phyloP scores from a whole-genome alignment of 2,329 filamentous ascomycete genomes.

The Orbilia brochopaga region DNA sequence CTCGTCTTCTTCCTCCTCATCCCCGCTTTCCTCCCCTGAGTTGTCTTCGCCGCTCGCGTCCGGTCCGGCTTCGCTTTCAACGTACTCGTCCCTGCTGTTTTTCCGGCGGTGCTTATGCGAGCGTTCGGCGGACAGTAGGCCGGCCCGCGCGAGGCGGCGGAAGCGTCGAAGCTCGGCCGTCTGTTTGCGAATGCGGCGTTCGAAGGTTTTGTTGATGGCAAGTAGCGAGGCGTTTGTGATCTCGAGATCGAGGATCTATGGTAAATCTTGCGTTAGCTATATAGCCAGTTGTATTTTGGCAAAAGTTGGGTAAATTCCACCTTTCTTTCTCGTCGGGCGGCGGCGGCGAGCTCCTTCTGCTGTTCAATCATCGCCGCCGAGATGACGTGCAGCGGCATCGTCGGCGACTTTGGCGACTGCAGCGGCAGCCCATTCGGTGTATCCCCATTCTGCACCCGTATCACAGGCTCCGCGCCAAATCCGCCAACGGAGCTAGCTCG shows the following conservation, averaged over 20 bases:
- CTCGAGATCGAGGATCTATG: constrained; percentile 77
- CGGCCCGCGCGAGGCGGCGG: constrained; percentile 81
- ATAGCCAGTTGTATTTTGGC: constrained; percentile 18
- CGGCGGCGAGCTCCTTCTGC: constrained; percentile 79
- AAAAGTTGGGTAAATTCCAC: constrained; percentile 60
- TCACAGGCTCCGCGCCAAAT: neutral
- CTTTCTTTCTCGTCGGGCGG: constrained; percentile 88
- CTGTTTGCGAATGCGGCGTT: constrained; percentile 89
- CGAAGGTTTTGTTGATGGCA: constrained; percentile 91
- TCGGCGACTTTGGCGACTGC: constrained; percentile 50
- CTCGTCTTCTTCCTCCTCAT: constrained; percentile 61
- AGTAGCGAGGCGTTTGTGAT: constrained; percentile 95
- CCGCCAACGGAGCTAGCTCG: constrained; percentile 34
- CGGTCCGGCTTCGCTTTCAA: constrained; percentile 51
- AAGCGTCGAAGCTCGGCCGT: constrained; percentile 85
- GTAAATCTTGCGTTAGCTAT: neutral
- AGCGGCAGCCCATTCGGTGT: constrained; percentile 13
- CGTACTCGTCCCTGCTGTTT: constrained; percentile 54
- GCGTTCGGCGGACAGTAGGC: constrained; percentile 66
- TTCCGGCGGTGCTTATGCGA: constrained; percentile 28
- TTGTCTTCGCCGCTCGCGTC: constrained; percentile 59
- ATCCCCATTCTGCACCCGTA: constrained; percentile 15
- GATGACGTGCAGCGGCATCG: constrained; percentile 28
- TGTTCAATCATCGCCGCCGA: constrained; percentile 64
- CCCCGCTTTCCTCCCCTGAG: constrained; percentile 56